Base-by-base conservation (phyloP, 306 rosid species). In the Canavalia gladiata region DNA sequence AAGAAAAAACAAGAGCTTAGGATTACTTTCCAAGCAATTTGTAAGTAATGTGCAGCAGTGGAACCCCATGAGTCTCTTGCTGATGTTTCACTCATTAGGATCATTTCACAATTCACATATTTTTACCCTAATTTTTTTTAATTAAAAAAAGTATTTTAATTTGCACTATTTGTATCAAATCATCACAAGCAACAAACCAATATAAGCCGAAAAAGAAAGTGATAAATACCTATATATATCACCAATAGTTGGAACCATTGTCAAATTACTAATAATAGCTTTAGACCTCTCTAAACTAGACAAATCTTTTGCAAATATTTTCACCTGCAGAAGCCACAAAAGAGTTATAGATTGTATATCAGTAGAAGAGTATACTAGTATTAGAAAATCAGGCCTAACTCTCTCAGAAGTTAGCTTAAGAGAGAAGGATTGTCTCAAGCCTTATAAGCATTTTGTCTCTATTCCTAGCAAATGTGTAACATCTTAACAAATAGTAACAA, bases 211-310 rank as follows among this genome's bases (percentile, higher is more conserved):
- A 59, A 79, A 78, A 54, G 12, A 45, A 49, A 60, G 63, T 50
- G 78, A 55, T 84, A 74, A 57, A 55, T 91, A 95, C 99, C 98
- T 90, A 79, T 88, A 95, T 79, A 95, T 86, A 85, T 95, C 99
- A 82, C 99, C 99, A 71, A 95, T 43, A 45, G 73, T 72, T 81
- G 99, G 96, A 88, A 95, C 98, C 98, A 93, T 91, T 43, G 96
- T 90, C 92, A 95, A 87, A 88, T 69, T 88, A 84, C 84, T 86
- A 71, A 95, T 95, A 39, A 95, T 93, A 84, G 94, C 91, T 82
- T 82, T 95, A 63, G 96, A 76, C 87, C 82, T 95, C 88, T 95
- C 99, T 81, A 95, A 87, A 79, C 99, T 90, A 10, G 76, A 43
- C 84, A 93, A 86, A 78, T 95, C 94, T 88, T 66, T 93, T 35